Percentiles rank a stretch among this genome's conserved stretches.
phyloP scores from a whole-genome alignment of 176 grass and related monocot species.

The Otatea glauca region DNA sequence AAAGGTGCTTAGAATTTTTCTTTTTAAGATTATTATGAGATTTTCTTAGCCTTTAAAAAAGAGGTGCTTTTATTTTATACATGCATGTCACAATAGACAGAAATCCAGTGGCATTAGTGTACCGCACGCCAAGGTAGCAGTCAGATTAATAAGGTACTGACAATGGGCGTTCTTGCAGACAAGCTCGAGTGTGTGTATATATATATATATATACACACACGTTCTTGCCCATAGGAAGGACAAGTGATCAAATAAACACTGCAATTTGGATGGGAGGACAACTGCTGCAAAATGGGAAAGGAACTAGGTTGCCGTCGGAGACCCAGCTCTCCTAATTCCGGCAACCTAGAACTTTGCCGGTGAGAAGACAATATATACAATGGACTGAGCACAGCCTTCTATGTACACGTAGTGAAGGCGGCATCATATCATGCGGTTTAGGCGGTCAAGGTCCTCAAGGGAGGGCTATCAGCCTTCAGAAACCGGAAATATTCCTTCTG shows the following conservation, averaged over 20 bases:
- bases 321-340: slow-evolving; percentile 51
- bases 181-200: slow-evolving; percentile 5
- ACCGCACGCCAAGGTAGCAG: slow-evolving; percentile 5
- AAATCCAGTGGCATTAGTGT: background rate
- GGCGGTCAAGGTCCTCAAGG: background rate
- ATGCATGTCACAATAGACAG: background rate
- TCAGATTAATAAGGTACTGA: background rate
- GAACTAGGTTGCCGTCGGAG: slow-evolving; percentile 15
- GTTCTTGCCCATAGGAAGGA: background rate
- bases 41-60: too few species aligned
- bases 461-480: slow-evolving; percentile 47
- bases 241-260: background rate
- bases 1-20: too few species aligned
- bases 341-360: slow-evolving; percentile 41
- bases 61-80: too few species aligned
- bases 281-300: slow-evolving; percentile 6
- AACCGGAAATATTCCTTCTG: slow-evolving; percentile 77
- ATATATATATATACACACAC: slow-evolving; percentile 3
- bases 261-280: background rate
- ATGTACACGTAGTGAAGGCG: slow-evolving; percentile 39
- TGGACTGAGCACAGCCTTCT: slow-evolving; percentile 44
- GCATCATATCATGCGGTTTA: background rate
- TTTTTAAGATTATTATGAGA: too few species aligned
- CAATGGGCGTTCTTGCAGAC: background rate
- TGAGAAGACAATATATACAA: slow-evolving; percentile 49